Evolutionary conservation across 805 yeast genomes (phyloP), one percentile per base, ranked within the genome.

Genomic region (Yamadazyma ubonensis): DNA sequence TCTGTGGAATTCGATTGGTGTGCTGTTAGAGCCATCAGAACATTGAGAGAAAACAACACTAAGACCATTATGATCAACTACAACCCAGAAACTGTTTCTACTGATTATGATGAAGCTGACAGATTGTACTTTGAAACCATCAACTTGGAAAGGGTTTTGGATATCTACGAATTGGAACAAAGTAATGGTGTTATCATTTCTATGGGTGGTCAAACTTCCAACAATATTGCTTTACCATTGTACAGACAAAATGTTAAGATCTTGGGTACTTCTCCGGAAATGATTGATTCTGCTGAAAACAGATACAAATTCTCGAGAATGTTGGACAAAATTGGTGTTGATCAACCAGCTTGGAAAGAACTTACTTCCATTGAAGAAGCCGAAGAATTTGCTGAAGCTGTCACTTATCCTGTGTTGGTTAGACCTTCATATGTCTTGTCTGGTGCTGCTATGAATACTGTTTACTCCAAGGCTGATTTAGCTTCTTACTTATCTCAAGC

Each of bases 1-100:
- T 91, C 98, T 21, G 99, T 91, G 46, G 99, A 91, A 69, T 91
- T 91, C 61, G 99, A 91, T 71, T 91, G 98, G 97, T 91, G 99
- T 80, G 98, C 98, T 33, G 99, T 91, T 43, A 79, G 96, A 50
- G 93, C 98, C 33, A 93, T 89, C 49, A 81, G 98, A 70, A 88
- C 98, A 29, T 75, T 91, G 59, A 81, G 99, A 56, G 84, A 84
- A 52, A 36, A 33, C 22, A 44, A 90, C 43, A 73, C 77, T 59
- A 91, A 89, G 73, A 91, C 98, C 29, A 83, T 93, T 59, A 93
- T 93, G 97, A 81, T 91, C 59, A 91, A 91, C 75, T 91, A 91
- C 70, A 91, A 91, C 73, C 99, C 99, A 45, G 99, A 91, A 71
- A 91, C 99, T 18, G 99, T 91, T 30, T 88, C 96, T 8, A 91